phyloP scores from a whole-genome alignment of 225 moss, liverwort and hornwort species.

The Pseudisothecium myosuroides region DNA sequence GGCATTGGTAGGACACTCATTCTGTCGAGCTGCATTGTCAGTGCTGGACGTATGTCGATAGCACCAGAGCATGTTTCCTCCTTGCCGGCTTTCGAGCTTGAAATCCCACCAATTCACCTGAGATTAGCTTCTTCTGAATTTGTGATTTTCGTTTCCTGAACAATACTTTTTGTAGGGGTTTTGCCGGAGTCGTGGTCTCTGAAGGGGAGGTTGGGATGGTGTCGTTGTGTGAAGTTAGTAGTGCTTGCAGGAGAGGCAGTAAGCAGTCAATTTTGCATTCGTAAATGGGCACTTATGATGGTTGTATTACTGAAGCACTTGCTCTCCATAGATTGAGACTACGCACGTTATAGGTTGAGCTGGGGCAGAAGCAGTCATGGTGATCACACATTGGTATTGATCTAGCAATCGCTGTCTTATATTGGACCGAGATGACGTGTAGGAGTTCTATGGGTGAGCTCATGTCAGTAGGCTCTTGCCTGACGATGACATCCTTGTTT shows the following conservation, averaged over 20 bases:
- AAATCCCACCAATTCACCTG: background rate
- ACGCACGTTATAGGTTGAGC: background rate
- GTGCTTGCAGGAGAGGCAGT: background rate
- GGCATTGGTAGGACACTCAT: slow-evolving; percentile 33
- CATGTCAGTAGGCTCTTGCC: background rate
- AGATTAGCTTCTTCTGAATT: background rate
- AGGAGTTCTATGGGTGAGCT: background rate
- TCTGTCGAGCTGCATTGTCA: background rate
- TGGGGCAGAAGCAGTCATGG: background rate
- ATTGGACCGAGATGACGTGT: too few species aligned
- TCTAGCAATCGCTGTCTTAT: background rate
- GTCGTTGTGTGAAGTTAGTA: background rate
- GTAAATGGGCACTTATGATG: background rate
- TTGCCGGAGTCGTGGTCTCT: background rate
- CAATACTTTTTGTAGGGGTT: background rate
- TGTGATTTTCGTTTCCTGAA: background rate
- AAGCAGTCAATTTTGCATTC: background rate
- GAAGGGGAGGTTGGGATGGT: background rate
- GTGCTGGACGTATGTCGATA: background rate
- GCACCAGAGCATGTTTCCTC: background rate
- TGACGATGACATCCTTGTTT: background rate
- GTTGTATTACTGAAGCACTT: too few species aligned
- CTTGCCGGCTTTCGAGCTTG: background rate
- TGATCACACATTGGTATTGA: background rate
- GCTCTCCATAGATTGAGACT: background rate